A percentile compares a stretch with the other conserved stretches of the same genome.
These are phyloP conservation scores for Purshia tridentata DNA, from an alignment of 306 rosid species.

Conservation along the genomic window DNA sequence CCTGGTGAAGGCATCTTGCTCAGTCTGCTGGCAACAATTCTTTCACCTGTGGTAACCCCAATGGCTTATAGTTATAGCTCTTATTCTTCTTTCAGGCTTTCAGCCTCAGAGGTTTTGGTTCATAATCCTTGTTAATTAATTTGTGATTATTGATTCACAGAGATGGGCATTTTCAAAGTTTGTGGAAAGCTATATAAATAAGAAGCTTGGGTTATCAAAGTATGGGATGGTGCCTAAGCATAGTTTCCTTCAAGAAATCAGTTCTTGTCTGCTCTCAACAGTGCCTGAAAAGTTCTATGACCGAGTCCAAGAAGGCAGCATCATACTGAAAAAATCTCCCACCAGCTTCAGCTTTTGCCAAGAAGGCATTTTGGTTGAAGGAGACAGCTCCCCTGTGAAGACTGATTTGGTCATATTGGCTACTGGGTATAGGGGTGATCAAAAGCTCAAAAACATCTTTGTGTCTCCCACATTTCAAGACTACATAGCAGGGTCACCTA, in stretches of 20 bases:
- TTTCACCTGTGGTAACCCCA: constrained; percentile 56
- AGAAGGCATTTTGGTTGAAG: constrained; percentile 52
- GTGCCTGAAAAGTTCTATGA: constrained; percentile 58
- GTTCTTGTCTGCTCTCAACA: constrained; percentile 37
- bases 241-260: constrained; percentile 46
- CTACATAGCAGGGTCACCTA: constrained; percentile 34
- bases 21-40: constrained; percentile 48
- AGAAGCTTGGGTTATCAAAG: constrained; percentile 45
- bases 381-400: constrained; percentile 29
- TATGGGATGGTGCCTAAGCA: constrained; percentile 69
- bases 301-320: constrained; percentile 61
- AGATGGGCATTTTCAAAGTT: constrained; percentile 57
- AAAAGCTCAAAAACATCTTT: constrained; percentile 56
- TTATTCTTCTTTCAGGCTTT: too few species aligned
- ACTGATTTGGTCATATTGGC: constrained; percentile 65
- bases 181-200: constrained; percentile 53
- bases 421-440: constrained; percentile 60
- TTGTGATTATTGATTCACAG: constrained; percentile 28
- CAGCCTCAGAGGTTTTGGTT: too few species aligned
- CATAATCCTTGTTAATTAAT: not conserved
- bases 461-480: constrained; percentile 48
- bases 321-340: constrained; percentile 45
- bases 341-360: constrained; percentile 46
- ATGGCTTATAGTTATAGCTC: too few species aligned
- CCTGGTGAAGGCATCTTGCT: constrained; percentile 57